phyloP scores from a whole-genome alignment of 2,329 filamentous ascomycete species.

The Alternaria triticina region DNA sequence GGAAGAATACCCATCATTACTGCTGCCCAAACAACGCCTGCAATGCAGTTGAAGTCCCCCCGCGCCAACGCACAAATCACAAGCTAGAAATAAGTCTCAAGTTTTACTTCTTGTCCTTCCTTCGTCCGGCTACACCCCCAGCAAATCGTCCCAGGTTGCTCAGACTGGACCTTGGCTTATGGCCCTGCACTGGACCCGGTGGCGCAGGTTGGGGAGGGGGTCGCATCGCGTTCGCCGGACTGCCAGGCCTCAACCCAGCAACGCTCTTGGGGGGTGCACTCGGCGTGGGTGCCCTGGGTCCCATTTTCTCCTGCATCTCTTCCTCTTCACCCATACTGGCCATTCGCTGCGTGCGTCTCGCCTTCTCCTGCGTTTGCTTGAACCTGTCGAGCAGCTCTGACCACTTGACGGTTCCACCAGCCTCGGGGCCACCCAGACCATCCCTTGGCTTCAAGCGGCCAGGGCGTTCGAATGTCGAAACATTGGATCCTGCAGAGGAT shows the following conservation, averaged over 20 bases:
- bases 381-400: conserved; percentile 94
- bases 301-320: conserved; percentile 39
- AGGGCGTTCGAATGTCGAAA: conserved; percentile 57
- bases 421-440: conserved; percentile 57
- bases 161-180: conserved; percentile 50
- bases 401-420: conserved; percentile 82
- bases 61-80: conserved; percentile 7
- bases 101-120: conserved; percentile 42
- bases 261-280: conserved; percentile 35
- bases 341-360: conserved; percentile 71
- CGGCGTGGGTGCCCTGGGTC: conserved; percentile 28
- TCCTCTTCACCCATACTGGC: conserved; percentile 49
- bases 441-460: conserved; percentile 74
- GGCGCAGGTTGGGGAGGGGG: conserved; percentile 25
- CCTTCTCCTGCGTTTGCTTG: conserved; percentile 84
- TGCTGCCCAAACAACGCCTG: conserved; percentile 14
- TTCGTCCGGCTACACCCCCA: conserved; percentile 48
- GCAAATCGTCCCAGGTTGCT: conserved; percentile 54
- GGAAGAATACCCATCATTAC: not conserved
- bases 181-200: conserved; percentile 29
- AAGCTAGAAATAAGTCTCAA: not conserved
- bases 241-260: conserved; percentile 24
- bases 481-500: conserved; percentile 24
- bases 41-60: conserved; percentile 28
- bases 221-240: conserved; percentile 29